Percentiles rank a stretch among this genome's conserved stretches.
These are phyloP conservation scores for Naematelia aurantialba DNA, from an alignment of 768 basidiomycete species.

Conservation along the genomic window DNA sequence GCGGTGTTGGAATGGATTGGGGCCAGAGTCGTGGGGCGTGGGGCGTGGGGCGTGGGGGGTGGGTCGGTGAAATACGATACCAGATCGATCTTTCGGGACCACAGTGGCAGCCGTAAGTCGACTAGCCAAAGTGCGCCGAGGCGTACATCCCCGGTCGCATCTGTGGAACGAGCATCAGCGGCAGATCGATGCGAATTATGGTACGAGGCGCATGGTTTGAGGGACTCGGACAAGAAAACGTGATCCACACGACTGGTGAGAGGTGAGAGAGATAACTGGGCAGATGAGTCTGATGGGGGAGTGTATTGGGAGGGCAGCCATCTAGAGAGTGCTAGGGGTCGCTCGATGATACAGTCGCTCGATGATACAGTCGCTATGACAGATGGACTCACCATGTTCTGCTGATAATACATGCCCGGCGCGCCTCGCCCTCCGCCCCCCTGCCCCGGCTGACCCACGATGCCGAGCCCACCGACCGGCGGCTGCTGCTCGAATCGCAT, in stretches of 20 bases:
- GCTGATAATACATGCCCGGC: constrained; percentile 12
- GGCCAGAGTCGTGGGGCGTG: no score
- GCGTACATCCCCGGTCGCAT: background rate
- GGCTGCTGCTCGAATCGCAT: constrained; percentile 44
- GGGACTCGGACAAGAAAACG: no score
- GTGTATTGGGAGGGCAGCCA: no score
- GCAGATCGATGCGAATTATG: no score
- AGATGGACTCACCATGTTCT: constrained; percentile 22
- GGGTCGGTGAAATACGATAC: no score
- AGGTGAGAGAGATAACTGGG: no score
- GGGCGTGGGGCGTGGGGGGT: no score
- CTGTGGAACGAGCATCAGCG: background rate
- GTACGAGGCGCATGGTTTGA: no score
- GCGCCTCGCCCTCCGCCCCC: background rate
- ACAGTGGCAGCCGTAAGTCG: background rate
- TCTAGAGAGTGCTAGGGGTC: no score
- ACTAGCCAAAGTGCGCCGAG: background rate
- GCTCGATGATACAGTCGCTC: background rate
- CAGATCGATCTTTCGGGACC: background rate
- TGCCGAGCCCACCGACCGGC: constrained; percentile 46
- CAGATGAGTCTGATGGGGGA: background rate
- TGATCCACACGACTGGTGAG: no score
- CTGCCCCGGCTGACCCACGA: constrained; percentile 16
- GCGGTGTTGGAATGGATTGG: background rate
- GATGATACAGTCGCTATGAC: no score